phyloP scores from a whole-genome alignment of 179 eudicot genomes.

The Actinidia chinensis region DNA sequence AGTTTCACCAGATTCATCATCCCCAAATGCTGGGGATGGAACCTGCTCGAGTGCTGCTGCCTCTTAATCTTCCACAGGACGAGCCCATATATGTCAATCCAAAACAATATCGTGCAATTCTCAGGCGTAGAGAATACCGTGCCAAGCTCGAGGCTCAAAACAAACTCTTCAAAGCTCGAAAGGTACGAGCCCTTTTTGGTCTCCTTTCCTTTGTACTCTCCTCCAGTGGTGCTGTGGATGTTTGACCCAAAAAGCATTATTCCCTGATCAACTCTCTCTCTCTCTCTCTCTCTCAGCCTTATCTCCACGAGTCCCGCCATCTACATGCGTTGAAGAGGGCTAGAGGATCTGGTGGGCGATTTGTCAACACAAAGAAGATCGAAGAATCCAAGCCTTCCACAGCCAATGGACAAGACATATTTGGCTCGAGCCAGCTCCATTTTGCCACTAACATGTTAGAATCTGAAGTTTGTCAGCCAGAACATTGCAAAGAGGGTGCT shows the following conservation, averaged over 20 bases:
- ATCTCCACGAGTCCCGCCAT: conserved; percentile 84
- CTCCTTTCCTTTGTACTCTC: neutral
- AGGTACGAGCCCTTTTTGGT: conserved; percentile 37
- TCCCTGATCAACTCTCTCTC: neutral
- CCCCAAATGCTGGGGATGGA: conserved; percentile 44
- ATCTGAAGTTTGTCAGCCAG: conserved; percentile 28
- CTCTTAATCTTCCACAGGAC: conserved; percentile 46
- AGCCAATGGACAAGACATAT: conserved; percentile 20
- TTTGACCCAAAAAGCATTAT: conserved; percentile 1
- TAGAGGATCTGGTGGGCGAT: conserved; percentile 81
- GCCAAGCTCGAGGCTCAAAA: conserved; percentile 82
- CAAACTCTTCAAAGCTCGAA: conserved; percentile 52
- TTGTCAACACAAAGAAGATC: conserved; percentile 53
- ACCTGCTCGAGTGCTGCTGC: conserved; percentile 61
- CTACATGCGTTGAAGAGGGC: conserved; percentile 71
- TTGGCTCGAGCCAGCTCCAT: conserved; percentile 25
- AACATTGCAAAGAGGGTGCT: conserved; percentile 30
- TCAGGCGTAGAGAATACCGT: conserved; percentile 66
- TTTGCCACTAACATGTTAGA: conserved; percentile 23
- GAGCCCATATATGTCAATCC: conserved; percentile 72
- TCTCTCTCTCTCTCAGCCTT: conserved; percentile 41
- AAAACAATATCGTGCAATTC: conserved; percentile 64
- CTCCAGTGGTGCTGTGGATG: neutral
- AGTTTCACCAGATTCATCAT: conserved; percentile 34
- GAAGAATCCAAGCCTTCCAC: conserved; percentile 31